Evolutionary conservation across 345 rosid genomes (phyloP), one percentile per base, ranked within the genome.

Genomic region (Acer campestre): DNA sequence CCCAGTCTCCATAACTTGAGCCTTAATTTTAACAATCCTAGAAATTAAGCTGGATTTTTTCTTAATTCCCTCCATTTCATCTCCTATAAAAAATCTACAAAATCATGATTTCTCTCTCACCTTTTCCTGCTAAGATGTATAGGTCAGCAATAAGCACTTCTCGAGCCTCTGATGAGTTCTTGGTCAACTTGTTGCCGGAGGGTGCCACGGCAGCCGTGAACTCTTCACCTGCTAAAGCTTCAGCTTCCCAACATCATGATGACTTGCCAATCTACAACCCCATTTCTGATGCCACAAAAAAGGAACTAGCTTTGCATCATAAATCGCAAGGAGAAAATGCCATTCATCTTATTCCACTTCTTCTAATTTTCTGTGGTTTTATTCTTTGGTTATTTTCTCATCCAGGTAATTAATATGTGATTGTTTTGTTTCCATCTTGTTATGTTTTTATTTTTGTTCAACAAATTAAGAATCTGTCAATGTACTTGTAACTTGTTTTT

Each of bases 331-430:
- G 88, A 68, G 84, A 87, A 75, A 78, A 77, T 75, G 82, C 83
- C 5, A 58, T 93, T 63, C 94, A 91, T 64, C 55, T 91, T 27
- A 90, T 93, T 73, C 98, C 98, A n/a, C 73, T 86, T 22, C 82
- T 88, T 77, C 82, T 89, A 1, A 20, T 89, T 77, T 81, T 91
- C 2, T 93, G 96, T 75, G 90, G 78, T 84, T 82, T 91, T 10
- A 79, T 80, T 80, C 94, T 89, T 14, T 90, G 97, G 94, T 27
- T 81, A 42, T 86, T 86, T 51, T 93, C 91, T 74, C 79, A 38
- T 73, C 73, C 78, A 22, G 74, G 11, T 68, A 62, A 70, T 31
- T 68, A 62, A 70, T 31, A 51, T 18, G 5, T 66, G 49, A 62
- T 42, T 17, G 4, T 16, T 14, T 42, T 17, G 10, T 25, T 14